Evolutionary conservation across 2,329 filamentous ascomycete genomes (phyloP).

Genomic region (Aspergillus texensis): DNA sequence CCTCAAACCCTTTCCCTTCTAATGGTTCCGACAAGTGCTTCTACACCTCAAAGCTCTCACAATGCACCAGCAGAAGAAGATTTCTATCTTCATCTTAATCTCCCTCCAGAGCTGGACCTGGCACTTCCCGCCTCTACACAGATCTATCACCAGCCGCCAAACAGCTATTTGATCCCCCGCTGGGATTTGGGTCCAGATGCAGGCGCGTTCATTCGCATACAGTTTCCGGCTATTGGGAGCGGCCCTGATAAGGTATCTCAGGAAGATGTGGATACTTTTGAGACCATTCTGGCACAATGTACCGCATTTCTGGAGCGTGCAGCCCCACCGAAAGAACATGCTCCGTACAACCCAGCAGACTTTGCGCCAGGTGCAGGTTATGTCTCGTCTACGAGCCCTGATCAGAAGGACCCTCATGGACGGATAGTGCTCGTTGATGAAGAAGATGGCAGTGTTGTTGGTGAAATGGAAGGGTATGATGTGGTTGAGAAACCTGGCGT

Average conservation of each 20-base stretch:
- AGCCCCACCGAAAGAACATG: slow-evolving; percentile 56
- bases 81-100: slow-evolving; percentile 94
- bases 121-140: slow-evolving; percentile 93
- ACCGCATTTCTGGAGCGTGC: slow-evolving; percentile 91
- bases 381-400: slow-evolving; percentile 46
- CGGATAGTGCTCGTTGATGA: slow-evolving; percentile 93
- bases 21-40: slow-evolving; percentile 90
- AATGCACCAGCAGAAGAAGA: slow-evolving; percentile 74
- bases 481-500: slow-evolving; percentile 76
- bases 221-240: slow-evolving; percentile 76
- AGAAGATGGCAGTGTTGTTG: slow-evolving; percentile 92
- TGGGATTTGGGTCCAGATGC: slow-evolving; percentile 90
- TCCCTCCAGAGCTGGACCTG: slow-evolving; percentile 91
- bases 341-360: slow-evolving; percentile 75
- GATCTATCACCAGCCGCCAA: slow-evolving; percentile 93
- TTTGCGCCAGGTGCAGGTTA: slow-evolving; percentile 82
- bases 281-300: slow-evolving; percentile 97
- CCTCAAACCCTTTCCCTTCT: slow-evolving; percentile 89
- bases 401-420: slow-evolving; percentile 55
- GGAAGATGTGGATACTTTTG: slow-evolving; percentile 93
- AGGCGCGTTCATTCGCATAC: slow-evolving; percentile 88
- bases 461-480: slow-evolving; percentile 82
- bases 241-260: slow-evolving; percentile 69
- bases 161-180: slow-evolving; percentile 89
- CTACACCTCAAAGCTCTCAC: slow-evolving; percentile 57